Base-by-base conservation (phyloP, 2,329 filamentous ascomycete genomes). In the Paecilomyces sp. region DNA sequence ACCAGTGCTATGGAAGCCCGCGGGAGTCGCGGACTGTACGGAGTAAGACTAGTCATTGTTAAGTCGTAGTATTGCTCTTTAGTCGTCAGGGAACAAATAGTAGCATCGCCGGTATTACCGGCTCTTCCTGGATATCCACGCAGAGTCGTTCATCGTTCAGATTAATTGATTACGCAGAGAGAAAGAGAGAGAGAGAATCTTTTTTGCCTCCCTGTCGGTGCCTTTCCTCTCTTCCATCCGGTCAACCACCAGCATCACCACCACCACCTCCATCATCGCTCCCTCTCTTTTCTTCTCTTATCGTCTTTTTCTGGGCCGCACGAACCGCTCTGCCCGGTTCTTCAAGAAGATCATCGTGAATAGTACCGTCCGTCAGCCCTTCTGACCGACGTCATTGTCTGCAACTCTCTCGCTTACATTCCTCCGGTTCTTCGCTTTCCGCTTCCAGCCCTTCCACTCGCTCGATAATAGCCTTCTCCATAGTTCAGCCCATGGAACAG, bases 171-270 rank as follows among this genome's bases (percentile, higher is more conserved):
- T 12, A 53, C 51, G 18, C n/a, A 53, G 47, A 18, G 47, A 53
- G 58, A 60, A 61, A 62, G 58, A 52, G 22, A 31, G 31, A 57
- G 53, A 54, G 56, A 56, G 58, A 52, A 30, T 56, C 22, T 34
- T 57, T 59, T 53, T 47, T 18, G 41, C 57, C 59, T 54, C 22
- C 36, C 57, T 57, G 56, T 61, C 13, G 54, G 58, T 54, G n/a
- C 33, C 57, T 58, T 55, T 61, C 22, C 15, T 47, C 31, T 63
- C 58, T 28, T 57, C 56, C 34, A 31, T 36, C 15, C 13, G 18
- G 22, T 30, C 57, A 41, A 47, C 52, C 36, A 41, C 31, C 55
- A 28, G 25, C 25, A 28, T 28, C 25, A 47, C 53, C 41, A 47
- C 31, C 55, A 47, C 50, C 41, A 47, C 31, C 55, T 30, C 53